These are phyloP conservation scores for Fusarium ramigenum DNA, from an alignment of 2,329 filamentous ascomycete species.

Conservation along the genomic window DNA sequence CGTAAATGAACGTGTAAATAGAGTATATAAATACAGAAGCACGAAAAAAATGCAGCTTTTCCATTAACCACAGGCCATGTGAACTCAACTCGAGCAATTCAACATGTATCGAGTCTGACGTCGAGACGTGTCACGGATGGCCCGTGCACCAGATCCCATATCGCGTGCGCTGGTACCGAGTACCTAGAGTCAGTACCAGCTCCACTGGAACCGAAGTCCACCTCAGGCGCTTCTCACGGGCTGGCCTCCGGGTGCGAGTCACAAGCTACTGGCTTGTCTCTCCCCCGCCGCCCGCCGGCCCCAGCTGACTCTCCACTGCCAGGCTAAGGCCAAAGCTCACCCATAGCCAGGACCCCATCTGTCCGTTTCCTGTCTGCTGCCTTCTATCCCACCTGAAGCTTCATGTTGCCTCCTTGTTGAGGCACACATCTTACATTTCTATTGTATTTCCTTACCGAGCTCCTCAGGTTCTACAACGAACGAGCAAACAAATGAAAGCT, in stretches of 20 bases:
- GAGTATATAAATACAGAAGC: fast-evolving
- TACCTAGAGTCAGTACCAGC: background rate
- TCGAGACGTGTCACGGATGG: slow-evolving; percentile 16
- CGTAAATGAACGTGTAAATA: background rate
- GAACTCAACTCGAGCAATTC: background rate
- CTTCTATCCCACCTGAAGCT: slow-evolving; percentile 14
- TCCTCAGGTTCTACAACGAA: background rate
- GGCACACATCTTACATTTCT: background rate
- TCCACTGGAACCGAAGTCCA: slow-evolving; percentile 16
- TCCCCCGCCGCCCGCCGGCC: slow-evolving; percentile 26
- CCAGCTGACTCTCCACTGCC: slow-evolving; percentile 33
- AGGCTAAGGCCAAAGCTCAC: background rate
- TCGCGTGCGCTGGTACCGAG: slow-evolving; percentile 9
- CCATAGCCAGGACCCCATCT: slow-evolving; percentile 17
- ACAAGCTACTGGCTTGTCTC: slow-evolving; percentile 22
- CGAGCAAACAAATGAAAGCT: slow-evolving; percentile 16
- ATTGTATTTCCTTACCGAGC: background rate
- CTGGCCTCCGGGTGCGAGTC: slow-evolving; percentile 17
- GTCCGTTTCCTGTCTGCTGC: slow-evolving; percentile 3
- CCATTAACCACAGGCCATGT: background rate
- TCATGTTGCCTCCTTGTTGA: slow-evolving; percentile 14
- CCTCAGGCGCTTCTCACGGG: slow-evolving; percentile 9
- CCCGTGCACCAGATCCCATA: slow-evolving; percentile 17
- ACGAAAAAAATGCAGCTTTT: background rate
- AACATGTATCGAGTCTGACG: slow-evolving; percentile 1